Evolutionary conservation across 768 basidiomycete species (phyloP), one percentile per base, ranked within the genome.

Genomic region (Leccinum disarticulatum): DNA sequence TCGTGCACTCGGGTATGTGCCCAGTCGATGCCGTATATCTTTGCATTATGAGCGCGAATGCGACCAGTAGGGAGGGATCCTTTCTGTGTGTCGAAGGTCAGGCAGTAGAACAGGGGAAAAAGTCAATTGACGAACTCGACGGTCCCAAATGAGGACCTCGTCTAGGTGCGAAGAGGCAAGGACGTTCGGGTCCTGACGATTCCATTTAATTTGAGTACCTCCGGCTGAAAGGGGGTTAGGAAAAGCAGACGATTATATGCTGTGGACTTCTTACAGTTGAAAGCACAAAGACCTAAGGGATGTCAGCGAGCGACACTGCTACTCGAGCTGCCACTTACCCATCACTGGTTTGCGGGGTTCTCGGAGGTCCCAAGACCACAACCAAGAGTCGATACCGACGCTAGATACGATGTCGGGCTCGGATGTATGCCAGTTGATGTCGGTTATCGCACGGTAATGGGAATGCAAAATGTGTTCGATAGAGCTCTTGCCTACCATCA

Each of bases 21-120:
- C 95, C 96, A 99, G 74, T 98, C 96, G 56, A 99, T 94, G 2
- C 97, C 97, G 62, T 99, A 98, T 49, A 98, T 97, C 74, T 95
- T 94, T 35, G 92, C 85, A n/a, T 77, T 79, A 68, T 98, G 95
- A 0, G 93, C 95, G 30, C 80, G 78, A 58, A 98, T 88, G 6
- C 81, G 81, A 11, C 84, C 80, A 6, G 91, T 76, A 2, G 93
- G 92, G 8, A 95, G 80, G 6, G 91, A 94, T 8, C 93, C 93
- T 87, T 95, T 96, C 89, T 95, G 64, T 22, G 41, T 3, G 8
- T 31, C 27, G 15, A 49, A 15, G 3, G 28, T 74, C 9, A 64
- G 51, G 30, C 14, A 58, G n/a, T 30, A 48, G 31, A n/a, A 55
- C 11, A 0, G 14, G 22, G 38, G 5, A 14, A 54, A 38, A 25